Evolutionary conservation across 345 rosid genomes (phyloP).

Genomic region (Aquilaria sinensis): DNA sequence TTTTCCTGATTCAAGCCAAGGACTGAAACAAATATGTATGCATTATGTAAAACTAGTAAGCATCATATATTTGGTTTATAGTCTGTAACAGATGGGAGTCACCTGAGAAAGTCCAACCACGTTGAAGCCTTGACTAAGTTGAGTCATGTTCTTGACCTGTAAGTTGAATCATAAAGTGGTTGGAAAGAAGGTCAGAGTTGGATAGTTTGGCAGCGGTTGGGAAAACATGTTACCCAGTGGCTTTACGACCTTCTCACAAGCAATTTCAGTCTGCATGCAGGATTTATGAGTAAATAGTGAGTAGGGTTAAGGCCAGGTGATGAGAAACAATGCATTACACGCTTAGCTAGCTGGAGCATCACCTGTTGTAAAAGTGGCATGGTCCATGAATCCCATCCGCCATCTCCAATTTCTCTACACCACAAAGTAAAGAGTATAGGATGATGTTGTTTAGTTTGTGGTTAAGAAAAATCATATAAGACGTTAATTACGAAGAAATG

Average conservation of each 20-base stretch:
- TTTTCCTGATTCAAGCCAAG: too few relatives aligned
- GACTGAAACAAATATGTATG: too few relatives aligned
- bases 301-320: conserved; percentile 5
- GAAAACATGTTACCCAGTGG: conserved; percentile 15
- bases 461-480: not conserved
- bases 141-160: conserved; percentile 67
- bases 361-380: conserved; percentile 84
- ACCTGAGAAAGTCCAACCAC: conserved; percentile 93
- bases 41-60: too few relatives aligned
- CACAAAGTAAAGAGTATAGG: conserved; percentile 2
- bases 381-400: conserved; percentile 91
- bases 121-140: conserved; percentile 67
- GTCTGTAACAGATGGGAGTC: not conserved
- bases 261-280: conserved; percentile 65
- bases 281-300: conserved; percentile 3
- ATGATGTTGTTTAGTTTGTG: not conserved
- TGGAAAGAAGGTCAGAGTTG: conserved; percentile 7
- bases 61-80: too few relatives aligned
- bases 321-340: not conserved
- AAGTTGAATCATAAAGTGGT: conserved; percentile 12
- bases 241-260: conserved; percentile 71
- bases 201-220: not conserved
- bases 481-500: not conserved
- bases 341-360: conserved; percentile 9
- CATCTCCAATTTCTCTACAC: conserved; percentile 81